phyloP scores from a whole-genome alignment of 2,329 filamentous ascomycete species.

The Fusarium abutilonis region DNA sequence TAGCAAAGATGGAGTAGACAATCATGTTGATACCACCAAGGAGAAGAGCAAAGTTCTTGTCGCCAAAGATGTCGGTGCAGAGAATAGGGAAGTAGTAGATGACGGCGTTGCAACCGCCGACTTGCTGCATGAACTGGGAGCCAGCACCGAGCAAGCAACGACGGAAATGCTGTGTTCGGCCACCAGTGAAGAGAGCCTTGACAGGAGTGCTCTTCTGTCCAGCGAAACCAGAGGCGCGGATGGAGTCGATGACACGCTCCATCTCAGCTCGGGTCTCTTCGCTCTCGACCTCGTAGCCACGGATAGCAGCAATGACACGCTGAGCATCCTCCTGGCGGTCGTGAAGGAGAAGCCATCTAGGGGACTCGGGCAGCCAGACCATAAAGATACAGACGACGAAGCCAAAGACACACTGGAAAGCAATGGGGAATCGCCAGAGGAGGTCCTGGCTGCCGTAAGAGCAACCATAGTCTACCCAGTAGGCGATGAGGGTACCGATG shows the following conservation, averaged over 20 bases:
- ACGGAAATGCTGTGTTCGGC: slow-evolving; percentile 73
- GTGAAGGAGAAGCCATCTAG: slow-evolving; percentile 60
- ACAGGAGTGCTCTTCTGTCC: slow-evolving; percentile 58
- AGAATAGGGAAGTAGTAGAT: slow-evolving; percentile 71
- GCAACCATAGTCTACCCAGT: slow-evolving; percentile 57
- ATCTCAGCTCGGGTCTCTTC: slow-evolving; percentile 67
- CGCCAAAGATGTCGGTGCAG: slow-evolving; percentile 51
- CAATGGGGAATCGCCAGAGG: slow-evolving; percentile 66
- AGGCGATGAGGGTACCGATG: slow-evolving; percentile 53
- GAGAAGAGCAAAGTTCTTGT: slow-evolving; percentile 59
- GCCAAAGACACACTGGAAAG: slow-evolving; percentile 53
- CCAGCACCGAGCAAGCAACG: slow-evolving; percentile 68
- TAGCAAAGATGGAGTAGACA: slow-evolving; percentile 67
- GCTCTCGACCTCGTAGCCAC: slow-evolving; percentile 59
- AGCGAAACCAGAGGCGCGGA: slow-evolving; percentile 62
- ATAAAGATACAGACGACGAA: slow-evolving; percentile 56
- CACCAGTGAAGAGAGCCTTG: slow-evolving; percentile 67
- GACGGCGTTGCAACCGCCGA: slow-evolving; percentile 67
- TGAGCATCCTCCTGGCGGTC: slow-evolving; percentile 56
- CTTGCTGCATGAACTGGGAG: slow-evolving; percentile 70
- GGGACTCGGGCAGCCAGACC: slow-evolving; percentile 58
- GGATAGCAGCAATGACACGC: slow-evolving; percentile 44
- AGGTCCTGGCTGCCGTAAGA: slow-evolving; percentile 58
- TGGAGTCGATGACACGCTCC: slow-evolving; percentile 59
- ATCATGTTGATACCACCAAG: slow-evolving; percentile 63